Conservation (phyloP, 2,329 filamentous ascomycete species). For the Pestalotiopsis sp. region DNA sequence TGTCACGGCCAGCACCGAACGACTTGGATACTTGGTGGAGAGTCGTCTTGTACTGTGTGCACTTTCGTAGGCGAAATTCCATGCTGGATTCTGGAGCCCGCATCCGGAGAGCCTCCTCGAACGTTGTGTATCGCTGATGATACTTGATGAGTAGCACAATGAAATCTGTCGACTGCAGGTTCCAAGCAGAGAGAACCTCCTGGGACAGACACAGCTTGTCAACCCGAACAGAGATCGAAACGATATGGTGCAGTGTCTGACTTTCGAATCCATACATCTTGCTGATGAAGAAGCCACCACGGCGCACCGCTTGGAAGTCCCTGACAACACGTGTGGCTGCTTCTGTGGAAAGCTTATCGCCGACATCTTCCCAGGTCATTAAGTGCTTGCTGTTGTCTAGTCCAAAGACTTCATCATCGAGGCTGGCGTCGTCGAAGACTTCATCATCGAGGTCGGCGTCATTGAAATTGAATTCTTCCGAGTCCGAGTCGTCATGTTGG, state of each 20-base stretch:
- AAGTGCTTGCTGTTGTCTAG: slow-evolving; percentile 20
- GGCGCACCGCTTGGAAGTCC: slow-evolving; percentile 64
- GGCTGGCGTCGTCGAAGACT: slow-evolving; percentile 35
- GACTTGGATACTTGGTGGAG: slow-evolving; percentile 51
- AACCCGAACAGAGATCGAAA: slow-evolving; percentile 71
- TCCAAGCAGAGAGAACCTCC: slow-evolving; percentile 78
- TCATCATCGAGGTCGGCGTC: slow-evolving; percentile 30
- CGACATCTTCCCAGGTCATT: not conserved
- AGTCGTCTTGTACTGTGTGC: slow-evolving; percentile 72
- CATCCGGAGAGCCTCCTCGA: slow-evolving; percentile 53
- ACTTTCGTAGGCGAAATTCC: slow-evolving; percentile 70
- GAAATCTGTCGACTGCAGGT: slow-evolving; percentile 66
- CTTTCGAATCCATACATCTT: slow-evolving; percentile 52
- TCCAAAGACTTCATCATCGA: slow-evolving; percentile 31
- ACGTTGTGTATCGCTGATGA: slow-evolving; percentile 58
- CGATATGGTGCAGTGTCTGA: slow-evolving; percentile 42
- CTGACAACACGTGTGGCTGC: slow-evolving; percentile 44
- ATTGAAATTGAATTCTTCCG: slow-evolving; percentile 21
- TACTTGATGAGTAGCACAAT: slow-evolving; percentile 74
- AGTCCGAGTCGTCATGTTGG: slow-evolving; percentile 7
- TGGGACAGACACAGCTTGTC: slow-evolving; percentile 72
- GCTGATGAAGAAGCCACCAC: slow-evolving; percentile 71
- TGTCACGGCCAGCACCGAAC: slow-evolving; percentile 37
- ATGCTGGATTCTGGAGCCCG: slow-evolving; percentile 34
- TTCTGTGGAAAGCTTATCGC: not conserved